Evolutionary conservation across 2,329 filamentous ascomycete genomes (phyloP).

Genomic region (Drechmeria coniospora): DNA sequence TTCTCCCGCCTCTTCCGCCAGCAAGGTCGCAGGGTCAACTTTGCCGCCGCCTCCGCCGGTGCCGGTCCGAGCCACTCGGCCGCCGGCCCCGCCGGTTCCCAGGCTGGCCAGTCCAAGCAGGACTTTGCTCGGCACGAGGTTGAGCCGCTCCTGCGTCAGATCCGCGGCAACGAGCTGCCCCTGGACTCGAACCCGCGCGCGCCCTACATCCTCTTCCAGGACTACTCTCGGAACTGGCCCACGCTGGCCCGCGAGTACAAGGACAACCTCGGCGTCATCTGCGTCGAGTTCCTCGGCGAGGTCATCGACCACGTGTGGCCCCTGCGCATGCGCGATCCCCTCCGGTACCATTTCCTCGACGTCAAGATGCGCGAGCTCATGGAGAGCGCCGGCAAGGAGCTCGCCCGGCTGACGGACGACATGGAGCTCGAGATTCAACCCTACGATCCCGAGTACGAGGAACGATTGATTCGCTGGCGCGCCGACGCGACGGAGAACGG

Average conservation of each 20-base stretch:
- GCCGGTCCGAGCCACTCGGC: constrained; percentile 20
- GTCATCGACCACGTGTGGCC: constrained; percentile 36
- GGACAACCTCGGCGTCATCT: constrained; percentile 37
- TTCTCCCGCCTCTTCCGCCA: constrained; percentile 32
- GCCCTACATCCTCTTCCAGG: constrained; percentile 38
- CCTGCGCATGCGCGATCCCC: constrained; percentile 32
- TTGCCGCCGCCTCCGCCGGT: constrained; percentile 12
- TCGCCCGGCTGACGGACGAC: constrained; percentile 29
- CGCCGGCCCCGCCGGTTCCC: constrained; percentile 6
- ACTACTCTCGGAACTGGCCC: constrained; percentile 36
- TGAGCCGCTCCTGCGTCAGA: constrained; percentile 31
- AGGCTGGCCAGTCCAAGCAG: constrained; percentile 23
- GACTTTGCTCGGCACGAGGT: constrained; percentile 33
- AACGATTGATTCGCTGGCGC: constrained; percentile 32
- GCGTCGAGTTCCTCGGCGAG: constrained; percentile 36
- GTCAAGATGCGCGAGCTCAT: constrained; percentile 30
- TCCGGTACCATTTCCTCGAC: constrained; percentile 33
- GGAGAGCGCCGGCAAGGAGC: constrained; percentile 29
- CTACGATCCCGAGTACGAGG: constrained; percentile 37
- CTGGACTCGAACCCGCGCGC: constrained; percentile 37
- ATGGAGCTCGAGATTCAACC: constrained; percentile 38
- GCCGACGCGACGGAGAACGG: constrained; percentile 25
- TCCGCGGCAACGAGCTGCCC: constrained; percentile 35
- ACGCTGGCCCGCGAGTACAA: constrained; percentile 36
- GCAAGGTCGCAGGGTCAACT: constrained; percentile 32